These are phyloP conservation scores for Globisporangium carolinianum DNA, from an alignment of 352 stramenopile genomes.

Conservation along the genomic window DNA sequence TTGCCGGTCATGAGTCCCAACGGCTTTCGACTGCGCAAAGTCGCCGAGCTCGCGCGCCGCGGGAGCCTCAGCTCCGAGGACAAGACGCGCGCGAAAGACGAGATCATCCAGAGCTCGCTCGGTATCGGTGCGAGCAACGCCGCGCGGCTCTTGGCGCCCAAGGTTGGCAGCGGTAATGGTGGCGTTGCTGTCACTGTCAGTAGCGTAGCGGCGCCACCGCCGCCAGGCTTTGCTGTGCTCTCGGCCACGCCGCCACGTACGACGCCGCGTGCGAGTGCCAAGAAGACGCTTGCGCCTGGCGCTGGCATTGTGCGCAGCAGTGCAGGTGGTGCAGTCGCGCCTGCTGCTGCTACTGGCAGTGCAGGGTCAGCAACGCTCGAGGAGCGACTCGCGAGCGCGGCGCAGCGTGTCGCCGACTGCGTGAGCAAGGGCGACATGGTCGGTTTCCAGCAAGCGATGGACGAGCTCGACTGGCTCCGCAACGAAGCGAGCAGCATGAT, in stretches of 20 bases:
- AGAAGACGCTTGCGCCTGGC: conserved; percentile 42
- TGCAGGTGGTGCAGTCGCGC: not conserved
- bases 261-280: conserved; percentile 39
- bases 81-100: conserved; percentile 79
- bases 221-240: conserved; percentile 42
- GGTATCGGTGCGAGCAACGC: conserved; percentile 62
- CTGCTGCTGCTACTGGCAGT: conserved; percentile 7
- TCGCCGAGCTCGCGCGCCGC: conserved; percentile 68
- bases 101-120: conserved; percentile 85
- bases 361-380: conserved; percentile 26
- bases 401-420: conserved; percentile 66
- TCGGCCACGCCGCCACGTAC: conserved; percentile 30
- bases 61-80: conserved; percentile 76
- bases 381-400: conserved; percentile 55
- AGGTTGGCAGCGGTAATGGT: conserved; percentile 22
- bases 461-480: conserved; percentile 69
- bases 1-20: conserved; percentile 85
- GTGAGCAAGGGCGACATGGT: conserved; percentile 75
- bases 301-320: conserved; percentile 47
- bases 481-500: conserved; percentile 75
- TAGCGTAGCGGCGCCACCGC: conserved; percentile 15
- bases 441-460: conserved; percentile 76
- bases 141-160: conserved; percentile 46
- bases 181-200: conserved; percentile 1
- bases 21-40: conserved; percentile 62